These are phyloP conservation scores for Acacia melanoxylon DNA, from an alignment of 306 rosid species.

Conservation along the genomic window DNA sequence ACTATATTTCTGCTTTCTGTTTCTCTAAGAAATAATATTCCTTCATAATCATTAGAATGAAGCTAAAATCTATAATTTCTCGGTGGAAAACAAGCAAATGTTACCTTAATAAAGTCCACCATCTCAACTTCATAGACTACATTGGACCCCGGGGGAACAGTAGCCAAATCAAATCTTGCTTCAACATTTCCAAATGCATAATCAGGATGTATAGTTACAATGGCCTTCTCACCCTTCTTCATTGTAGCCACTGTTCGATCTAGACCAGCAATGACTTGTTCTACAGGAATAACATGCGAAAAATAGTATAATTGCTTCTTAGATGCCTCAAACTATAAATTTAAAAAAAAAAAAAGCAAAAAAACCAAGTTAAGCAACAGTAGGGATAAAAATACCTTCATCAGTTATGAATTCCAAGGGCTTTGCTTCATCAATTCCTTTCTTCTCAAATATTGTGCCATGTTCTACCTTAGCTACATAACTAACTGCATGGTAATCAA, in stretches of 20 bases:
- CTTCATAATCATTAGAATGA: background rate
- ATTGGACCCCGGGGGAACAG: constrained; percentile 51
- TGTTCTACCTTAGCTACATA: constrained; percentile 63
- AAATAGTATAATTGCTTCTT: constrained; percentile 14
- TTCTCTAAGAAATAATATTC: constrained; percentile 27
- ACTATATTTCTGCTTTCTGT: constrained; percentile 12
- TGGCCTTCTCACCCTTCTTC: constrained; percentile 71
- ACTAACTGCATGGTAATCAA: constrained; percentile 40
- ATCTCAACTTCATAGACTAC: constrained; percentile 61
- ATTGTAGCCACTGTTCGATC: constrained; percentile 68
- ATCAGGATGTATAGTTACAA: constrained; percentile 62
- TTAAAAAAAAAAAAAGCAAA: background rate
- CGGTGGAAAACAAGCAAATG: background rate
- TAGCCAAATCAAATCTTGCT: constrained; percentile 47
- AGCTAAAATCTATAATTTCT: background rate
- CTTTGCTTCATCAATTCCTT: constrained; percentile 49
- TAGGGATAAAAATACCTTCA: constrained; percentile 51
- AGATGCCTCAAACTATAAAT: constrained; percentile 9
- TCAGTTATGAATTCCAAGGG: constrained; percentile 66
- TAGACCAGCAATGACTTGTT: constrained; percentile 67
- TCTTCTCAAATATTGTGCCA: constrained; percentile 68
- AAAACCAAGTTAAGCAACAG: background rate
- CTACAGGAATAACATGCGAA: constrained; percentile 39
- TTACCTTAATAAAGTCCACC: constrained; percentile 58
- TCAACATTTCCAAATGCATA: constrained; percentile 67